Conservation (phyloP, 139 green algal species). For the Tetratostichococcus sp. region DNA sequence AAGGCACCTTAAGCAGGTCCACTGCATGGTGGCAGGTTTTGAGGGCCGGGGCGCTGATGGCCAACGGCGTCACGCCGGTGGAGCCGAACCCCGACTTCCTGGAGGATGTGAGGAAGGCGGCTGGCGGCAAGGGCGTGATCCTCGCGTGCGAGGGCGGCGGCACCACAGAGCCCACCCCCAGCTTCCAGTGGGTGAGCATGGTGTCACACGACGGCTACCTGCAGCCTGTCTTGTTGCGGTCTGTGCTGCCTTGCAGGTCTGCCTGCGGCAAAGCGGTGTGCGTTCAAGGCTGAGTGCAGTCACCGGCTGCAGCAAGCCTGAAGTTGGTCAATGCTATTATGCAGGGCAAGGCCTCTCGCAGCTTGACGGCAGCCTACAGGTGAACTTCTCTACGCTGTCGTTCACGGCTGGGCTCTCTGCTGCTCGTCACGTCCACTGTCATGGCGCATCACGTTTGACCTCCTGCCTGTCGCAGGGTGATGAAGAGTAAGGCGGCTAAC, state of each 20-base stretch:
- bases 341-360: neutral
- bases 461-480: neutral
- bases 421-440: too few relatives aligned
- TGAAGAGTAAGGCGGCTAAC: neutral
- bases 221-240: too few relatives aligned
- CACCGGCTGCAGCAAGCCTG: too few relatives aligned
- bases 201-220: too few relatives aligned
- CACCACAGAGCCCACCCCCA: constrained; percentile 33
- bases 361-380: neutral
- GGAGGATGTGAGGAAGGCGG: constrained; percentile 16
- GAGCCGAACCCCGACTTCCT: constrained; percentile 35
- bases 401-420: too few relatives aligned
- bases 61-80: constrained; percentile 35
- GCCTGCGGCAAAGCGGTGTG: too few relatives aligned
- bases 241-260: too few relatives aligned
- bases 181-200: constrained; percentile 47
- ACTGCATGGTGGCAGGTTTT: neutral
- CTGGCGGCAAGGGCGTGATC: constrained; percentile 39
- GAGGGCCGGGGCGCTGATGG: constrained; percentile 22
- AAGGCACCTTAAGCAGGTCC: too few relatives aligned
- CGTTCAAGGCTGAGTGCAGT: too few relatives aligned
- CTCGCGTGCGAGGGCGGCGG: constrained; percentile 56
- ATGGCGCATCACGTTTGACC: neutral
- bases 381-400: too few relatives aligned
- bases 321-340: constrained; percentile 21